phyloP scores from a whole-genome alignment of 805 yeast species.

The Saccharomyces mikatae region DNA sequence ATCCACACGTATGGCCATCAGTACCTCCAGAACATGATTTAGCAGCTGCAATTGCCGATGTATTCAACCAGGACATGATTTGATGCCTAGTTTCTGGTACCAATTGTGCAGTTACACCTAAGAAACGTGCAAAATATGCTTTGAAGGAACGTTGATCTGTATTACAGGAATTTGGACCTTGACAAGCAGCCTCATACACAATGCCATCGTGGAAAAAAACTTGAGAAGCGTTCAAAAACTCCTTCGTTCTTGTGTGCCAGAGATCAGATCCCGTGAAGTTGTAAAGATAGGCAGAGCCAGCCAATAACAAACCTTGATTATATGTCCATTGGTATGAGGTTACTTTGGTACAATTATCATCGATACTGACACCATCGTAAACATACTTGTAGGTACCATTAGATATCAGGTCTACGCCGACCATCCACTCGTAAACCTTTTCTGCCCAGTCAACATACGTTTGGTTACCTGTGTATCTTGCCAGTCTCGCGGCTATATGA shows the following conservation, averaged over 20 bases:
- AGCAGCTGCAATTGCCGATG: conserved; percentile 68
- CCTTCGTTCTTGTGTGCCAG: conserved; percentile 59
- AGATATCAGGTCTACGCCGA: conserved; percentile 40
- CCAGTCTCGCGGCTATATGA: conserved; percentile 79
- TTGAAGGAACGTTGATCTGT: conserved; percentile 89
- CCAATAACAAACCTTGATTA: conserved; percentile 69
- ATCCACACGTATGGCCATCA: conserved; percentile 86
- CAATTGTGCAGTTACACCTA: conserved; percentile 66
- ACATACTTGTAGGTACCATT: conserved; percentile 34
- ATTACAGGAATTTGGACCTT: conserved; percentile 54
- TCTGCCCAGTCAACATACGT: conserved; percentile 71
- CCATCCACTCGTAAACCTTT: conserved; percentile 74
- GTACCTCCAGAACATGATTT: conserved; percentile 76
- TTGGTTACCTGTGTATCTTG: conserved; percentile 69
- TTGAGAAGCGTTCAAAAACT: conserved; percentile 45
- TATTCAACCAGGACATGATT: conserved; percentile 31
- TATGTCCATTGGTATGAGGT: conserved; percentile 73
- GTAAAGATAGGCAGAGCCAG: conserved; percentile 77
- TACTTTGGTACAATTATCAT: conserved; percentile 52
- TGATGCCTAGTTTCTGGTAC: conserved; percentile 43
- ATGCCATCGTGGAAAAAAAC: conserved; percentile 51
- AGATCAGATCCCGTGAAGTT: conserved; percentile 55
- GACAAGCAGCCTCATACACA: conserved; percentile 82
- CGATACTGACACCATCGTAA: conserved; percentile 61
- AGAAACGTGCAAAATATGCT: conserved; percentile 67